Evolutionary conservation across 2,329 filamentous ascomycete species (phyloP).

Genomic region (Aureobasidium pullulans): DNA sequence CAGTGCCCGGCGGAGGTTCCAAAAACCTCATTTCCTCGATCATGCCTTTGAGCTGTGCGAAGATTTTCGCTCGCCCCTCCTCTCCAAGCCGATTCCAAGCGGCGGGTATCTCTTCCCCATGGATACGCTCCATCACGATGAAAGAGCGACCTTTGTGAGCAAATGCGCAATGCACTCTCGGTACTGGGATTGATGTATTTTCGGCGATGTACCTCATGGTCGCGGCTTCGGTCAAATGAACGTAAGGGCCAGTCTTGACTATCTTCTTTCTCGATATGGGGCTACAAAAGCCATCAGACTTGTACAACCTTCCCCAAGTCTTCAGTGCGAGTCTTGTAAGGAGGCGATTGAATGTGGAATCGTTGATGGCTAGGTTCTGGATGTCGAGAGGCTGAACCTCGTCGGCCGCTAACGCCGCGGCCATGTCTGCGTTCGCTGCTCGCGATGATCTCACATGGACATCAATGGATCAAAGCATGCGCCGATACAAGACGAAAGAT

Average conservation of each 20-base stretch:
- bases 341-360: neutral
- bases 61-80: neutral
- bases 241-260: neutral
- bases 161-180: slow-evolving; percentile 40
- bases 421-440: neutral
- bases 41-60: neutral
- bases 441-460: too few relatives aligned
- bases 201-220: slow-evolving; percentile 35
- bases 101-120: neutral
- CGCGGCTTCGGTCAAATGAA: slow-evolving; percentile 29
- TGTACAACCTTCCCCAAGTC: neutral
- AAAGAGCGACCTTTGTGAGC: slow-evolving; percentile 32
- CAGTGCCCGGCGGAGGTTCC: neutral
- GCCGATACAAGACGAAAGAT: too few relatives aligned
- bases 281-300: neutral
- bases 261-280: neutral
- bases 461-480: too few relatives aligned
- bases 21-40: neutral
- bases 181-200: slow-evolving; percentile 40
- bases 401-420: neutral
- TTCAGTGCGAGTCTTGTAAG: neutral
- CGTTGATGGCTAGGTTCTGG: neutral
- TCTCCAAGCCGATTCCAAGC: neutral
- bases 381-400: neutral
- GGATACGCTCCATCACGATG: slow-evolving; percentile 37